Conservation (phyloP, 2,329 filamentous ascomycete genomes). For the Venturia asperata region DNA sequence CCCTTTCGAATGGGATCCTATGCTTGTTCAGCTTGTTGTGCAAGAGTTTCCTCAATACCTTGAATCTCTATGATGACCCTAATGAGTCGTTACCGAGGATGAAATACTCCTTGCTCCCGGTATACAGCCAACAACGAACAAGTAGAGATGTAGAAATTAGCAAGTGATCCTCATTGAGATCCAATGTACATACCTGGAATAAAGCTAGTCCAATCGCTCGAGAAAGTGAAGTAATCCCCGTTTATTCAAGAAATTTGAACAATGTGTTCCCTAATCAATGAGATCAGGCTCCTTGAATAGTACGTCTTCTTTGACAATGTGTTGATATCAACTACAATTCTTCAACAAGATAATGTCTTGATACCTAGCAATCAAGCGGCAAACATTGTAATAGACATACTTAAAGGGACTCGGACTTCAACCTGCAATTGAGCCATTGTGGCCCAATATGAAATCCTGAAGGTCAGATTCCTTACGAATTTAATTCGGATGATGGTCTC, state of each 20-base stretch:
- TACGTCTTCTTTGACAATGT: not conserved
- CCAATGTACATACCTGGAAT: not conserved
- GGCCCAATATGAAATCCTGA: not conserved
- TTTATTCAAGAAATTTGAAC: too few relatives aligned
- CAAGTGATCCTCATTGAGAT: not conserved
- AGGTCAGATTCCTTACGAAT: not conserved
- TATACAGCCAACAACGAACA: too few relatives aligned
- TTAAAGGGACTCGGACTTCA: not conserved
- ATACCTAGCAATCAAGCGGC: not conserved
- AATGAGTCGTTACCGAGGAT: not conserved
- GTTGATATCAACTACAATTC: not conserved
- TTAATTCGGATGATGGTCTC: not conserved
- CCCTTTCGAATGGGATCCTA: too few relatives aligned
- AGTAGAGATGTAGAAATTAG: not conserved
- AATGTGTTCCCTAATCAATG: not conserved
- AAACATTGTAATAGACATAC: not conserved
- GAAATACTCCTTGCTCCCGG: not conserved
- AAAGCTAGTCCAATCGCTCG: too few relatives aligned
- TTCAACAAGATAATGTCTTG: not conserved
- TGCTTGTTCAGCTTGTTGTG: too few relatives aligned
- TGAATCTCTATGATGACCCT: not conserved
- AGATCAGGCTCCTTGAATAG: not conserved
- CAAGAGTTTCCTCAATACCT: not conserved
- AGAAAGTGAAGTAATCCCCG: too few relatives aligned
- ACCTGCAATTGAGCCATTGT: not conserved